phyloP scores from a whole-genome alignment of 2,329 filamentous ascomycete species.

The Dothidotthia symphoricarpi region DNA sequence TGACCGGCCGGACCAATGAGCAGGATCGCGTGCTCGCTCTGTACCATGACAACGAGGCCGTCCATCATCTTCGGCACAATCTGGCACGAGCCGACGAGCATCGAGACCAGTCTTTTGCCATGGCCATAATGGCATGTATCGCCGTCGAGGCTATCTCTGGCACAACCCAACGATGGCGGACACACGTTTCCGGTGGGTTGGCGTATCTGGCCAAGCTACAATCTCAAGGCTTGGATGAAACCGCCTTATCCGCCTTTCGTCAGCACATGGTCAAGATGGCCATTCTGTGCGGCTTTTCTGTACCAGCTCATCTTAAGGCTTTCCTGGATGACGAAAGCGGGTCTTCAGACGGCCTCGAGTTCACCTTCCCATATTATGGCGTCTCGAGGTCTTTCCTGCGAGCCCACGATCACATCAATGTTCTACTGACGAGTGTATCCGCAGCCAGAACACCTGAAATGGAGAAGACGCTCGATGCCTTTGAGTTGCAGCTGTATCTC shows the following conservation, averaged over 20 bases:
- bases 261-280: constrained; percentile 15
- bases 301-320: constrained; percentile 4
- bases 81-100: constrained; percentile 7
- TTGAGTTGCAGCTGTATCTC: constrained; percentile 13
- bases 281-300: constrained; percentile 8
- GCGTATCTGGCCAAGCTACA: constrained; percentile 9
- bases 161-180: constrained; percentile 13
- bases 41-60: constrained; percentile 9
- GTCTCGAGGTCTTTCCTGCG: constrained; percentile 9
- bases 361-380: constrained; percentile 10
- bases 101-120: constrained; percentile 11
- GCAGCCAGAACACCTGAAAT: neutral
- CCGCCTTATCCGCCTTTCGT: constrained; percentile 5
- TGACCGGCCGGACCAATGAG: constrained; percentile 6
- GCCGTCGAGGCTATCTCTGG: constrained; percentile 12
- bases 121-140: constrained; percentile 15
- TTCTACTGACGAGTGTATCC: neutral
- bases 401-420: constrained; percentile 7
- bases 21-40: constrained; percentile 8
- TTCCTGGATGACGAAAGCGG: constrained; percentile 9
- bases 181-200: constrained; percentile 11
- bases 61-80: constrained; percentile 12
- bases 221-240: constrained; percentile 7
- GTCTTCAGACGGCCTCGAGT: constrained; percentile 8
- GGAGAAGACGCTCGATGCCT: constrained; percentile 8